phyloP scores from a whole-genome alignment of 192 early-diverging fungal species.

The Funneliformis geosporum region DNA sequence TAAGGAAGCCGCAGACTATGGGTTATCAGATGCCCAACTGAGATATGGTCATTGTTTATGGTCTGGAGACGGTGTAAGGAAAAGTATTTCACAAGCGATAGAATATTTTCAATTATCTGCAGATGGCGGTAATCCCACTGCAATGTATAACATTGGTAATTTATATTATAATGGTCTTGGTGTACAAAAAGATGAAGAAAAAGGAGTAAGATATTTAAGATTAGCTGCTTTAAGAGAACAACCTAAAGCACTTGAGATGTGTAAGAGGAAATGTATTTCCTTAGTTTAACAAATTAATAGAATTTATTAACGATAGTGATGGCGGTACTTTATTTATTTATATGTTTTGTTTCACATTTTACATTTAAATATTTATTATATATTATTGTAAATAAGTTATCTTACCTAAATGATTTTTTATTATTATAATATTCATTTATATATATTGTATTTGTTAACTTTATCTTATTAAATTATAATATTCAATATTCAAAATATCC shows the following conservation, averaged over 20 bases:
- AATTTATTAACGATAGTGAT: too few species aligned
- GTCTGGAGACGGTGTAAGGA: background rate
- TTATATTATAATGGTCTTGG: conserved; percentile 29
- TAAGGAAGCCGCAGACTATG: conserved; percentile 21
- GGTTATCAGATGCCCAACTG: conserved; percentile 20
- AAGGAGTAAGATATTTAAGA: conserved; percentile 29
- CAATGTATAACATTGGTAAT: conserved; percentile 32
- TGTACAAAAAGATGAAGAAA: background rate
- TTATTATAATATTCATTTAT: too few species aligned
- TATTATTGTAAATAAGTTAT: too few species aligned
- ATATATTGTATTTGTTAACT: too few species aligned
- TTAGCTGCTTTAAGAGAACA: conserved; percentile 21
- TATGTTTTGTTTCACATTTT: too few species aligned
- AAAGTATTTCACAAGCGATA: conserved; percentile 6
- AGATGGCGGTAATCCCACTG: conserved; percentile 23
- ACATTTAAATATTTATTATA: too few species aligned
- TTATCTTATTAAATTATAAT: too few species aligned
- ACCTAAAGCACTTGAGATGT: conserved; percentile 13
- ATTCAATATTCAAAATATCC: too few species aligned
- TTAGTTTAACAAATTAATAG: background rate
- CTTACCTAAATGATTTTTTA: too few species aligned
- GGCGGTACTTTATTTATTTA: too few species aligned
- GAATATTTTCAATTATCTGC: conserved; percentile 24
- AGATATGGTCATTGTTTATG: conserved; percentile 30
- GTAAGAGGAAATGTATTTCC: background rate